phyloP scores from a whole-genome alignment of 2,329 filamentous ascomycete genomes.

The Aciculosporium take region DNA sequence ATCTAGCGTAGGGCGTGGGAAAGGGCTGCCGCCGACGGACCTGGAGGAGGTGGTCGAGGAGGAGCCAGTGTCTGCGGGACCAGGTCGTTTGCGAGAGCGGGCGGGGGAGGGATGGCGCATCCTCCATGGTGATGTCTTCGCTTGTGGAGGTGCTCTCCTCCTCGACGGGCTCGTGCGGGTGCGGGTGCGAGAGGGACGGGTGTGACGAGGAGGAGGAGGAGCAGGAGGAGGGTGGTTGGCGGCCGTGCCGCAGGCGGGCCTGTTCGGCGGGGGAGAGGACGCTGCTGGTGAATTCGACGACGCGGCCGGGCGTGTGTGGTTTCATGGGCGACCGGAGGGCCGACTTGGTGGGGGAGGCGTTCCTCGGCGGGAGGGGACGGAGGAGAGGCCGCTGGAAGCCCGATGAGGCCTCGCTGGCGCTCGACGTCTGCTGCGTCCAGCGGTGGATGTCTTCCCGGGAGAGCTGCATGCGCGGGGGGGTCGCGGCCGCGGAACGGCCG shows the following conservation, averaged over 20 bases:
- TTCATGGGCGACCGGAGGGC: slow-evolving; percentile 43
- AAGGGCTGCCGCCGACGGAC: slow-evolving; percentile 29
- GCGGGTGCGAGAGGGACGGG: slow-evolving; percentile 1
- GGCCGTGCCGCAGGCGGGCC: slow-evolving; percentile 19
- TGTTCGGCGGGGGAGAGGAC: slow-evolving; percentile 32
- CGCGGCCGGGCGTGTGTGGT: slow-evolving; percentile 40
- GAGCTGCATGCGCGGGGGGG: slow-evolving; percentile 27
- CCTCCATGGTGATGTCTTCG: slow-evolving; percentile 15
- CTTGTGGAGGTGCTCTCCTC: slow-evolving; percentile 21
- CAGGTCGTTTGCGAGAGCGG: slow-evolving; percentile 29
- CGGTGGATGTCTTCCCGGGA: slow-evolving; percentile 26
- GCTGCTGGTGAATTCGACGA: slow-evolving; percentile 43
- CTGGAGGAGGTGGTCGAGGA: slow-evolving; percentile 37
- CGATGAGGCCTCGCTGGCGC: slow-evolving; percentile 22
- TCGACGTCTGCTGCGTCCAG: slow-evolving; percentile 27
- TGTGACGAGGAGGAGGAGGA: slow-evolving; percentile 4
- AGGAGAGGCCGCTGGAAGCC: slow-evolving; percentile 24
- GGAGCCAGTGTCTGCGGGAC: slow-evolving; percentile 38
- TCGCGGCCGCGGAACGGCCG: slow-evolving; percentile 14
- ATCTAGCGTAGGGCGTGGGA: slow-evolving; percentile 14
- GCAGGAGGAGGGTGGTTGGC: slow-evolving; percentile 13
- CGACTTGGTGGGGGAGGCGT: slow-evolving; percentile 42
- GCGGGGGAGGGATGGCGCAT: slow-evolving; percentile 13
- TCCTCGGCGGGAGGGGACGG: slow-evolving; percentile 33
- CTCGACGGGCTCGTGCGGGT: slow-evolving; percentile 13